Evolutionary conservation across 306 rosid species (phyloP).

Genomic region (Hippophae tibetana): DNA sequence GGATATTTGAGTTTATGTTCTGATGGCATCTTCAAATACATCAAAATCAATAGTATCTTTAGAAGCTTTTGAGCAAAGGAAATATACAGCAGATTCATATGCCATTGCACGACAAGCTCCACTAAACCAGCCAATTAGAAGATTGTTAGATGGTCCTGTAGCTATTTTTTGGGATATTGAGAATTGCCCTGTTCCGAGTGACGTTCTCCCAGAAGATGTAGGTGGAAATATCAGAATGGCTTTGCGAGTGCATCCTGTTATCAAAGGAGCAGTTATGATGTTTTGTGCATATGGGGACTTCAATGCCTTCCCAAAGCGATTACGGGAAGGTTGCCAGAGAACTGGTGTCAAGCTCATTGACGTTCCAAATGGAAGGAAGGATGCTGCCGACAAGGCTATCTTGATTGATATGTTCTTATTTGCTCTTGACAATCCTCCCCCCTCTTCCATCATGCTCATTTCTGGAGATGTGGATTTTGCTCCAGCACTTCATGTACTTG

Average conservation of each 20-base stretch:
- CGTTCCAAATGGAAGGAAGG: constrained; percentile 97
- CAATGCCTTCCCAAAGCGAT: constrained; percentile 78
- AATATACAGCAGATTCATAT: constrained; percentile 40
- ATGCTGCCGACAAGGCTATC: constrained; percentile 97
- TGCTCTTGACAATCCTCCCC: constrained; percentile 98
- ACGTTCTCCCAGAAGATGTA: constrained; percentile 89
- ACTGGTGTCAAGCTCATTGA: constrained; percentile 90
- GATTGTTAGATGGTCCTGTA: constrained; percentile 61
- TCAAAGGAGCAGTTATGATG: constrained; percentile 72
- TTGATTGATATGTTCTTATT: constrained; percentile 95
- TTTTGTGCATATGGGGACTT: constrained; percentile 95
- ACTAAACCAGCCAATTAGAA: constrained; percentile 36
- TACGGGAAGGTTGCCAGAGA: constrained; percentile 96
- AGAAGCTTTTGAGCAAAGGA: constrained; percentile 48
- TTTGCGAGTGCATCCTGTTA: constrained; percentile 78
- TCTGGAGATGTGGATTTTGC: constrained; percentile 96
- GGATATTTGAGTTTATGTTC: constrained; percentile 23
- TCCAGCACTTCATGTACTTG: constrained; percentile 92
- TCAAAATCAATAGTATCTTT: constrained; percentile 25
- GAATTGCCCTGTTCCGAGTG: constrained; percentile 92
- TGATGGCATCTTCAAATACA: constrained; percentile 43
- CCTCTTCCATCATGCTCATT: constrained; percentile 85
- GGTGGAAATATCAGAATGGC: constrained; percentile 94
- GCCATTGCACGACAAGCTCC: constrained; percentile 37
- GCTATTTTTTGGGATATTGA: constrained; percentile 96